These are phyloP conservation scores for Pythium coloratum DNA, from an alignment of 352 stramenopile genomes.

Conservation along the genomic window DNA sequence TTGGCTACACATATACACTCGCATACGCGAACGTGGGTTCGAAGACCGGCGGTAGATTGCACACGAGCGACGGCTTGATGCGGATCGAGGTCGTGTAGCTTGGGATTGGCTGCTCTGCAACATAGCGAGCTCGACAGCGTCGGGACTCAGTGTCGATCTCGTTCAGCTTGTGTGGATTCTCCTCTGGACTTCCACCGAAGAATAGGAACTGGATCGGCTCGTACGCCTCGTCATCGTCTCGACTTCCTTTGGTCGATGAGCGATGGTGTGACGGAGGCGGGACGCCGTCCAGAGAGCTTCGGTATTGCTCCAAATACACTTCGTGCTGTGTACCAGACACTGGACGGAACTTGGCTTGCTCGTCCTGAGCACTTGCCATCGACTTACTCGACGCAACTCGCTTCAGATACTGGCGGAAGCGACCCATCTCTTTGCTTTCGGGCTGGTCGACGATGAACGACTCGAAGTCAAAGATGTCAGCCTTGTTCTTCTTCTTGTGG, in stretches of 20 bases:
- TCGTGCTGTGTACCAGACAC: conserved; percentile 8
- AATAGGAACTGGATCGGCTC: conserved; percentile 59
- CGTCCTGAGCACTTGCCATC: not conserved
- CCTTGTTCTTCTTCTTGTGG: conserved; percentile 2
- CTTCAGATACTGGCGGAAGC: conserved; percentile 23
- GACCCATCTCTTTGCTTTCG: conserved; percentile 14
- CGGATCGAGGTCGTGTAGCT: conserved; percentile 34
- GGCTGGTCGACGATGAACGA: conserved; percentile 3
- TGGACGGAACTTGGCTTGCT: conserved; percentile 18
- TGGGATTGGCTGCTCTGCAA: conserved; percentile 6
- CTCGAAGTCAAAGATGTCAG: not conserved
- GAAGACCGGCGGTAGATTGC: conserved; percentile 45
- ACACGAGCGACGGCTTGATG: conserved; percentile 45
- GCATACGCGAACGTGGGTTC: conserved; percentile 31
- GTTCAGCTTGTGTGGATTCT: conserved; percentile 27
- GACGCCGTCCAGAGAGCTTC: conserved; percentile 8
- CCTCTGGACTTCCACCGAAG: conserved; percentile 43
- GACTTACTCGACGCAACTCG: conserved; percentile 6
- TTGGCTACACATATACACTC: conserved; percentile 20
- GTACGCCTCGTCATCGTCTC: not conserved
- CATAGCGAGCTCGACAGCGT: conserved; percentile 18
- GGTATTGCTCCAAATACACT: conserved; percentile 17
- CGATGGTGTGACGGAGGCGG: not conserved
- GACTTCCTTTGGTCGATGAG: conserved; percentile 22
- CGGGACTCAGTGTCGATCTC: conserved; percentile 34